phyloP scores from a whole-genome alignment of 495 filamentous ascomycete species.

The Podospora anserina region DNA sequence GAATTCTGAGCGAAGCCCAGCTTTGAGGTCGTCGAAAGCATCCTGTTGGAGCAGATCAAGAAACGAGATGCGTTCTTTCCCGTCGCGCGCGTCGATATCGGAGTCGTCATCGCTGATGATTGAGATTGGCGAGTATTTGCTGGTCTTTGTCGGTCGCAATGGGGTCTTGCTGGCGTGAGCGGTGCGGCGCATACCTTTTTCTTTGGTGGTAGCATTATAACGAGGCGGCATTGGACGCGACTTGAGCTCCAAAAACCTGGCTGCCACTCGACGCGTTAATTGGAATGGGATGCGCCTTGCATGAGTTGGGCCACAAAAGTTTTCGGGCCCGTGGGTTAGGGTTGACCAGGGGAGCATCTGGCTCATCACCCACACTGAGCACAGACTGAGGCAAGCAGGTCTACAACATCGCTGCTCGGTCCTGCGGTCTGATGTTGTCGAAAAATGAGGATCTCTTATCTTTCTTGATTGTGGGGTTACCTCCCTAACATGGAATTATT shows the following conservation, averaged over 20 bases:
- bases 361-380: too few species aligned
- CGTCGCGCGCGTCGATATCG: neutral
- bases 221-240: neutral
- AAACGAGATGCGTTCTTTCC: neutral
- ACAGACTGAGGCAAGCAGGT: too few species aligned
- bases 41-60: constrained; percentile 12
- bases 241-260: neutral
- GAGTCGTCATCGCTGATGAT: neutral
- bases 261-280: neutral
- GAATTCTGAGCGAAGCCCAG: constrained; percentile 11
- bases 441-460: too few species aligned
- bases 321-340: too few species aligned
- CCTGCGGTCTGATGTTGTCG: too few species aligned
- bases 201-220: constrained; percentile 3
- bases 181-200: neutral
- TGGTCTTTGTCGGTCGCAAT: neutral
- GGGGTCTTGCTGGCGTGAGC: neutral
- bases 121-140: neutral
- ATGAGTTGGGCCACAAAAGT: too few species aligned
- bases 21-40: constrained; percentile 15
- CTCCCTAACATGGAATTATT: too few species aligned
- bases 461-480: too few species aligned
- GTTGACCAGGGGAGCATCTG: too few species aligned
- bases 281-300: too few species aligned
- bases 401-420: too few species aligned